These are phyloP conservation scores for Fraxinus quadrangulata DNA, from an alignment of 257 asterid genomes.

Conservation along the genomic window DNA sequence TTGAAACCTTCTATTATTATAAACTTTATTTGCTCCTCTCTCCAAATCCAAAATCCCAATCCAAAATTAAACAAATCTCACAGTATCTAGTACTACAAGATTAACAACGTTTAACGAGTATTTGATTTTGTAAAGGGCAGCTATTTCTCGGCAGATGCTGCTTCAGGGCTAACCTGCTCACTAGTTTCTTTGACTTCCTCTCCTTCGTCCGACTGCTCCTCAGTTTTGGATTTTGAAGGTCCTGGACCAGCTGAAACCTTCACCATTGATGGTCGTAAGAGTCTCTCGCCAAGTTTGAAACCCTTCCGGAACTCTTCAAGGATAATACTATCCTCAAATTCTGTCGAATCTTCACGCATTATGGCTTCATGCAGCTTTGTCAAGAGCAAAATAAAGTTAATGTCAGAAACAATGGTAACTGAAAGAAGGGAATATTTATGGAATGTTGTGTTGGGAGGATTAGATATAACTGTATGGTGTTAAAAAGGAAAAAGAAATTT, in stretches of 20 bases:
- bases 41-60: conserved; percentile 9
- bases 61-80: conserved; percentile 9
- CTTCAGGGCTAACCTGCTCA: conserved; percentile 35
- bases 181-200: conserved; percentile 35
- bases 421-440: no score
- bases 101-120: conserved; percentile 2
- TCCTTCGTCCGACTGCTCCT: conserved; percentile 35
- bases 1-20: no score
- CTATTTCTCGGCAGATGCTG: conserved; percentile 37
- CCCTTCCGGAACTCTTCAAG: conserved; percentile 79
- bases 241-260: conserved; percentile 93
- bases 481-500: neutral
- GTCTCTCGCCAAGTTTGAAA: conserved; percentile 74
- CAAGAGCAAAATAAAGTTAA: conserved; percentile 17
- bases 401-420: neutral
- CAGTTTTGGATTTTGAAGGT: conserved; percentile 54
- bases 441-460: neutral
- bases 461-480: neutral
- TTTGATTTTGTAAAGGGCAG: conserved; percentile 18
- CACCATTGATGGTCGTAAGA: conserved; percentile 88
- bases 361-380: conserved; percentile 84
- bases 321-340: conserved; percentile 67
- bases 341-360: conserved; percentile 83
- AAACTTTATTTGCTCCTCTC: conserved; percentile 1
- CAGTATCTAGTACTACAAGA: conserved; percentile 10